A percentile compares a stretch with the other conserved stretches of the same genome.
These are phyloP conservation scores for Talaromyces thailandensis DNA, from an alignment of 495 filamentous ascomycete genomes.

Conservation along the genomic window DNA sequence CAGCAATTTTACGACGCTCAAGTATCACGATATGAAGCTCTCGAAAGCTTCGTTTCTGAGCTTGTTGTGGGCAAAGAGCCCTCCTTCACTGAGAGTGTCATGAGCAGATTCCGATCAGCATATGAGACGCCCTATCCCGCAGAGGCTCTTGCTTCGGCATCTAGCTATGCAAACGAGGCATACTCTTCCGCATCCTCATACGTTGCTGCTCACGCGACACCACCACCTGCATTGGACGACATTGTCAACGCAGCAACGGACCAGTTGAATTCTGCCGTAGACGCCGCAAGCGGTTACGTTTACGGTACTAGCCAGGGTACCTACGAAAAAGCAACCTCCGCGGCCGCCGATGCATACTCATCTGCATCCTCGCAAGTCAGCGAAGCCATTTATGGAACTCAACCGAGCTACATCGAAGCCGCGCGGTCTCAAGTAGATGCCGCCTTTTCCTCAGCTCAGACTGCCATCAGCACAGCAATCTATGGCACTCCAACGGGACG, in stretches of 20 bases:
- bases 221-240: slow-evolving; percentile 48
- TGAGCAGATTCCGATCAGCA: slow-evolving; percentile 58
- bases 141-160: slow-evolving; percentile 37
- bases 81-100: slow-evolving; percentile 71
- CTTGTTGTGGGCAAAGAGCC: slow-evolving; percentile 71
- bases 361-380: slow-evolving; percentile 40
- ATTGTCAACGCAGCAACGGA: slow-evolving; percentile 47
- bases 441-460: slow-evolving; percentile 40
- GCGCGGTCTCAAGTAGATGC: slow-evolving; percentile 39
- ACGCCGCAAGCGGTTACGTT: slow-evolving; percentile 49
- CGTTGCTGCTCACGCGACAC: slow-evolving; percentile 43
- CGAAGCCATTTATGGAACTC: slow-evolving; percentile 47
- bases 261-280: slow-evolving; percentile 48
- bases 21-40: slow-evolving; percentile 53
- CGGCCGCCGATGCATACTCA: slow-evolving; percentile 37
- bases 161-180: slow-evolving; percentile 45
- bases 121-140: slow-evolving; percentile 49
- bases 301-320: slow-evolving; percentile 51
- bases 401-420: slow-evolving; percentile 38
- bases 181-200: slow-evolving; percentile 49
- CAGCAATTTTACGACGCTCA: slow-evolving; percentile 44
- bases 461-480: slow-evolving; percentile 42
- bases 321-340: slow-evolving; percentile 43
- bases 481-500: slow-evolving; percentile 39
- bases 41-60: slow-evolving; percentile 67